Conservation (phyloP, 352 stramenopile species). For the Salisapilia sapeloensis region DNA sequence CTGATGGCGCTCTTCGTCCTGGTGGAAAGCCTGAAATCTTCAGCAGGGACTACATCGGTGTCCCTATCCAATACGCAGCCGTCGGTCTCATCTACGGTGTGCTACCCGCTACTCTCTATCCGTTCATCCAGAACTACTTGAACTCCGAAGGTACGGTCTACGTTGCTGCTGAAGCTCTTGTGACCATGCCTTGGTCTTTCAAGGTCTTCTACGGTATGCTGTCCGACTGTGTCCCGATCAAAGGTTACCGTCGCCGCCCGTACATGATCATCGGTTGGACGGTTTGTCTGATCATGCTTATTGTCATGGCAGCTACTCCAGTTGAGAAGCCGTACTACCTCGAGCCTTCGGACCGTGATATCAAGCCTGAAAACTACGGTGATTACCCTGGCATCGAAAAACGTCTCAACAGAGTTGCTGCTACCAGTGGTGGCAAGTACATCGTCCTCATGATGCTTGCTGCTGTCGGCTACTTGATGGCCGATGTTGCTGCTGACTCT, state of each 20-base stretch:
- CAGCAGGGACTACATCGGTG: constrained; percentile 13
- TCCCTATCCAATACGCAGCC: constrained; percentile 10
- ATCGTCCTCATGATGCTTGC: constrained; percentile 35
- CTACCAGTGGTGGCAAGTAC: constrained; percentile 9
- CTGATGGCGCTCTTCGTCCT: constrained; percentile 16
- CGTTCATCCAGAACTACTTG: constrained; percentile 25
- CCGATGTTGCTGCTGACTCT: constrained; percentile 40
- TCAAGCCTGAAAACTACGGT: constrained; percentile 6
- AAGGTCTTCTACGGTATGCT: constrained; percentile 46
- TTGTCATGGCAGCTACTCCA: constrained; percentile 10
- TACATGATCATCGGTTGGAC: constrained; percentile 36
- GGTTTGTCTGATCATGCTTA: constrained; percentile 9
- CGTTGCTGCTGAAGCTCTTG: constrained; percentile 8
- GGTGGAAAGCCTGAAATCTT: constrained; percentile 10
- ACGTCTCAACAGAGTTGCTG: constrained; percentile 7
- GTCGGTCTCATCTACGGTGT: constrained; percentile 14
- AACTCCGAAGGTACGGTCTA: constrained; percentile 8
- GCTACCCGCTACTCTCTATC: constrained; percentile 17
- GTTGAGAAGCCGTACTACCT: constrained; percentile 17
- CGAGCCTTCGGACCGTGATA: constrained; percentile 3
- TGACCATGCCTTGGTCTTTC: constrained; percentile 47
- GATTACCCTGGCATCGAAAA: constrained; percentile 6
- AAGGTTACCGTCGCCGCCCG: constrained; percentile 23
- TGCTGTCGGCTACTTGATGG: constrained; percentile 41
- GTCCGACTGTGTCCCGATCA: constrained; percentile 31